A percentile compares a stretch with the other conserved stretches of the same genome.
Evolutionary conservation across 2,329 filamentous ascomycete genomes (phyloP).

Genomic region (Penicillium sp.): DNA sequence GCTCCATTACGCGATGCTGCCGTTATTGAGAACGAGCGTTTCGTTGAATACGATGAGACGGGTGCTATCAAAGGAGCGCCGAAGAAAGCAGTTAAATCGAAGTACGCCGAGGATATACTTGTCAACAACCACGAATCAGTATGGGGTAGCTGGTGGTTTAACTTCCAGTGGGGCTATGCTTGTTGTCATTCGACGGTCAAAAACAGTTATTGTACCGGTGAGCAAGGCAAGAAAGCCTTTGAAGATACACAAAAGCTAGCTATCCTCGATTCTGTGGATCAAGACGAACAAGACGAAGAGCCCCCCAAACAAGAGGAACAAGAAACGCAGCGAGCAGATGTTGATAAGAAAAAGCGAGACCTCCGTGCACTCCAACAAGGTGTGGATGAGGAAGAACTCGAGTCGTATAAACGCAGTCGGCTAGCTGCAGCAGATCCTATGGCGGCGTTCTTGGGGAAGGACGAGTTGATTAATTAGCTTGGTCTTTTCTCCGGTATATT

Average conservation of each 20-base stretch:
- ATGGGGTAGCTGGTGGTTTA: slow-evolving; percentile 97
- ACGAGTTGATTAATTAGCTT: slow-evolving; percentile 54
- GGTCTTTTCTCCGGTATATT: background rate
- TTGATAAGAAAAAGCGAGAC: slow-evolving; percentile 63
- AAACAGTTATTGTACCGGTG: slow-evolving; percentile 96
- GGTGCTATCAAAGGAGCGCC: slow-evolving; percentile 86
- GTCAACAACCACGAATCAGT: slow-evolving; percentile 89
- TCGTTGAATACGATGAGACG: slow-evolving; percentile 89
- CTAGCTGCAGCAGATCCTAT: slow-evolving; percentile 78
- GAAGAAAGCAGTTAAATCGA: slow-evolving; percentile 73
- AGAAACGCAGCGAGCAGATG: slow-evolving; percentile 29
- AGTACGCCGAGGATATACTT: slow-evolving; percentile 83
- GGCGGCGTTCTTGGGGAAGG: slow-evolving; percentile 73
- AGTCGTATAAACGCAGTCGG: slow-evolving; percentile 75
- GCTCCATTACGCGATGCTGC: slow-evolving; percentile 62
- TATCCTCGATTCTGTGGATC: slow-evolving; percentile 28
- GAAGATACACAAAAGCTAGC: slow-evolving; percentile 67
- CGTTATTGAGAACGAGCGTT: slow-evolving; percentile 76
- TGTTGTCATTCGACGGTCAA: slow-evolving; percentile 93
- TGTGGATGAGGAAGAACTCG: slow-evolving; percentile 78
- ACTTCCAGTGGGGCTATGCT: slow-evolving; percentile 92
- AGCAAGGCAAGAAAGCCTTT: slow-evolving; percentile 77
- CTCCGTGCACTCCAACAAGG: slow-evolving; percentile 74
- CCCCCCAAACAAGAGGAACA: slow-evolving; percentile 19
- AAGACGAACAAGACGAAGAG: slow-evolving; percentile 19